Conservation (phyloP, 2,329 filamentous ascomycete genomes). For the Penicillium sp. region DNA sequence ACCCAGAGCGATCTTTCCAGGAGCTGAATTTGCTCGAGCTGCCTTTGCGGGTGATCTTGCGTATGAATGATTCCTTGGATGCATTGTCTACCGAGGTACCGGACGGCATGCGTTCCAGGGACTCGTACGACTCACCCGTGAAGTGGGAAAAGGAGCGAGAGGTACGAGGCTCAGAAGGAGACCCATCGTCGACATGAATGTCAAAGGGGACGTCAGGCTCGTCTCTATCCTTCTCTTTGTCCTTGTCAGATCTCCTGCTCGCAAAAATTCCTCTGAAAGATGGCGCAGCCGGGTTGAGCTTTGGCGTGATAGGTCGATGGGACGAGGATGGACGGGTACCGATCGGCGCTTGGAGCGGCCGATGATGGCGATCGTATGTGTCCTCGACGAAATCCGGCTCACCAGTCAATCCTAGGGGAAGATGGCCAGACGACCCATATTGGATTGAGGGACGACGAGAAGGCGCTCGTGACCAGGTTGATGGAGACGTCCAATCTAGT, state of each 20-base stretch:
- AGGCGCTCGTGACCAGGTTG: constrained; percentile 70
- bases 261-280: constrained; percentile 75
- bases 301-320: constrained; percentile 56
- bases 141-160: constrained; percentile 48
- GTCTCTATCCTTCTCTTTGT: constrained; percentile 40
- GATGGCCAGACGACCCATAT: constrained; percentile 67
- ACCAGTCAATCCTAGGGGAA: constrained; percentile 55
- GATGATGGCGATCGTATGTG: constrained; percentile 47
- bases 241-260: constrained; percentile 48
- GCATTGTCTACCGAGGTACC: constrained; percentile 42
- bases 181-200: constrained; percentile 37
- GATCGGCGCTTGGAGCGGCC: constrained; percentile 65
- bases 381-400: constrained; percentile 51
- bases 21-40: constrained; percentile 53
- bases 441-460: constrained; percentile 81
- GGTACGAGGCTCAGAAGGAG: constrained; percentile 46
- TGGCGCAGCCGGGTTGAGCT: constrained; percentile 83
- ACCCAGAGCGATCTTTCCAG: constrained; percentile 50
- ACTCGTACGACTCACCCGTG: constrained; percentile 49
- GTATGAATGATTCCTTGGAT: constrained; percentile 52
- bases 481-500: constrained; percentile 54
- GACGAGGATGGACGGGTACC: constrained; percentile 70
- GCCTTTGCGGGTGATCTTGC: constrained; percentile 52
- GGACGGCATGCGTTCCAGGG: constrained; percentile 48
- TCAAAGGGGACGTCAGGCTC: constrained; percentile 34